Conservation (phyloP, 345 rosid genomes). For the Camelina sativa region DNA sequence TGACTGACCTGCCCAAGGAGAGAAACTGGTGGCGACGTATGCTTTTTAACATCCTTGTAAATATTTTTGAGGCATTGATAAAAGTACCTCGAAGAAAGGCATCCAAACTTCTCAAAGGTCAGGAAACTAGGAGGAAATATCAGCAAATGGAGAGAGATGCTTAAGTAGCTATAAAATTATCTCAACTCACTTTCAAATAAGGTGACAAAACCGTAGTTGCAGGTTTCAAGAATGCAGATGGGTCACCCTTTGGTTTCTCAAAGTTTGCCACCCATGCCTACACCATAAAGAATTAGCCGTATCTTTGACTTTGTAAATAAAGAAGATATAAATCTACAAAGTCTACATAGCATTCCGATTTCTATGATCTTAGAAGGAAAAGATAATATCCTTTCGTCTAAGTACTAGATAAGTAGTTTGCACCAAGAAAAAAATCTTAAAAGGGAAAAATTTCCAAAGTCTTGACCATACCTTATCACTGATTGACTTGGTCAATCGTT, state of each 20-base stretch:
- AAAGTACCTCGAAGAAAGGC: conserved; percentile 95
- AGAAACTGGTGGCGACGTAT: conserved; percentile 92
- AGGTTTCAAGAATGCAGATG: conserved; percentile 82
- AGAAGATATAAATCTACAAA: conserved; percentile 4
- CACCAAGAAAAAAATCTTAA: background rate
- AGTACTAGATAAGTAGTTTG: background rate
- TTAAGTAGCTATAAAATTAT: background rate
- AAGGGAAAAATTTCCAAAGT: background rate
- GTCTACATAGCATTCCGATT: background rate
- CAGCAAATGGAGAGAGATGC: background rate
- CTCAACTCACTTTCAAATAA: conserved; percentile 79
- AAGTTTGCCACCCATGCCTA: conserved; percentile 95
- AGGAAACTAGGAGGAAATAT: conserved; percentile 11
- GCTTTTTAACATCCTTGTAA: conserved; percentile 66
- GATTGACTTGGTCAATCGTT: conserved; percentile 64
- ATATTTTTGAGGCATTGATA: conserved; percentile 76
- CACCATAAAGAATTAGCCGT: conserved; percentile 20
- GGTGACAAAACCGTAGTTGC: conserved; percentile 94
- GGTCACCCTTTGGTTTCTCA: conserved; percentile 97
- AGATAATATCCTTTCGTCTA: background rate
- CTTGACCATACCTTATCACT: conserved; percentile 58
- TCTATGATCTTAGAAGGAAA: background rate
- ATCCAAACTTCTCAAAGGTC: conserved; percentile 79
- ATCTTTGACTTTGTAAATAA: background rate
- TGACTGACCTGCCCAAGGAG: conserved; percentile 84